Base-by-base conservation (phyloP, 2,329 filamentous ascomycete genomes). In the Pyrenophora seminiperda region DNA sequence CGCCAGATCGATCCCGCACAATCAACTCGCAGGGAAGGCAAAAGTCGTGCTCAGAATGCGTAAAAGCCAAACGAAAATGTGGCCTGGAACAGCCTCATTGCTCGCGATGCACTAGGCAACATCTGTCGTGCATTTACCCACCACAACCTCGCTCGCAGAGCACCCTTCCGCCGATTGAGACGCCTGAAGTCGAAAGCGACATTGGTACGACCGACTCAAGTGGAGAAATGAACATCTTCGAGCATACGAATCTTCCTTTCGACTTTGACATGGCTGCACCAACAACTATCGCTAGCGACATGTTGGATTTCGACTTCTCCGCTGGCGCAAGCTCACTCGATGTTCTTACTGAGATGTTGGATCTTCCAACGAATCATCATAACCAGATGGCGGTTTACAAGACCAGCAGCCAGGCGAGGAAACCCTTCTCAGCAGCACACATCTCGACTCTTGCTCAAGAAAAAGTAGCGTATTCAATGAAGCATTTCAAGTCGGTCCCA, bases 1-100 rank as follows among this genome's bases (percentile, higher is more conserved):
- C 77, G 27, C 79, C 75, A 36, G 76, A 61, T 9, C 54, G 60
- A 15, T 40, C 39, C 13, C 59, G 61, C 13, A 46, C 49, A 9
- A 13, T 24, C 10, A 70, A 69, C 17, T 3, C 54, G 9, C 63
- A 70, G 37, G 62, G 66, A 5, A 47, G 69, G 18, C 79, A 81
- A 38, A 85, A 83, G 67, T 81, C 83, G 3, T 86, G 83, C 59
- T 71, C 76, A 3, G 77, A 78, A 19, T 85, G 83, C 69, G 82
- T 78, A 39, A 79, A 77, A 58, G 77, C 82, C 18, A 85, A 85
- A 65, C 76, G 83, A 11, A 79, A 79, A 39, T 85, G 83, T 63
- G 79, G 82, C 56, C 76, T 80, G 30, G 75, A 74, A 14, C 62
- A 76, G 11, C 83, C 82, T 2, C 62, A 74, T 10, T 86, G 83